Conservation (phyloP, 2,329 filamentous ascomycete species). For the Aureobasidium sp. region DNA sequence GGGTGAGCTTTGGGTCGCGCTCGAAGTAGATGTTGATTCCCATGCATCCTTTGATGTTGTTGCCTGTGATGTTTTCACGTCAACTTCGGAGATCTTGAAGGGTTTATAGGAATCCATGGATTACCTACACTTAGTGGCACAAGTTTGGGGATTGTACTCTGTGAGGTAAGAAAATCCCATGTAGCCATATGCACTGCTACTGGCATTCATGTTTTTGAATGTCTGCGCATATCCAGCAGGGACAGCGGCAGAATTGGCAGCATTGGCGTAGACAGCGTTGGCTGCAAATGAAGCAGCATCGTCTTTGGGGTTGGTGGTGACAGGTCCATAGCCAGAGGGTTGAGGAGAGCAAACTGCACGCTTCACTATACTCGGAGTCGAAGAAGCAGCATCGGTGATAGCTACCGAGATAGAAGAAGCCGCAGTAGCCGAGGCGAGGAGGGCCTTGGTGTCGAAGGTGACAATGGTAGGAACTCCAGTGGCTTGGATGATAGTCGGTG, state of each 20-base stretch:
- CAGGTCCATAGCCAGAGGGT: not conserved
- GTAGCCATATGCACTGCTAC: constrained; percentile 15
- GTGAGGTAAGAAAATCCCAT: constrained; percentile 16
- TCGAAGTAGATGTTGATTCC: constrained; percentile 16
- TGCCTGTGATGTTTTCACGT: not conserved
- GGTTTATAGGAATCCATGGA: not conserved
- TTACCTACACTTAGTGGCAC: not conserved
- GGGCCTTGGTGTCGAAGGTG: constrained; percentile 15
- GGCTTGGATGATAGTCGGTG: constrained; percentile 12
- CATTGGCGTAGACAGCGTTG: constrained; percentile 13
- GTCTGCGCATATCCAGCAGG: constrained; percentile 15
- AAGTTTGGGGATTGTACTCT: constrained; percentile 8
- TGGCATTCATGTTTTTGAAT: constrained; percentile 15
- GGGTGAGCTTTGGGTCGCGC: constrained; percentile 19
- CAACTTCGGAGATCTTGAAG: not conserved
- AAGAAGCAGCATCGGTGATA: constrained; percentile 11
- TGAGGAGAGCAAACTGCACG: not conserved
- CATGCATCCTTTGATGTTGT: constrained; percentile 8
- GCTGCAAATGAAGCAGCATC: constrained; percentile 23
- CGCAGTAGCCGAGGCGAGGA: constrained; percentile 15
- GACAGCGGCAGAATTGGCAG: constrained; percentile 14
- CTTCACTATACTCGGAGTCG: not conserved
- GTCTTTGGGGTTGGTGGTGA: constrained; percentile 17
- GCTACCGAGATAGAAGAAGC: constrained; percentile 15
- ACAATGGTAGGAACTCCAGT: constrained; percentile 14